Conservation (phyloP, 2,329 filamentous ascomycete species). For the Ceratocystis diversiconidia region DNA sequence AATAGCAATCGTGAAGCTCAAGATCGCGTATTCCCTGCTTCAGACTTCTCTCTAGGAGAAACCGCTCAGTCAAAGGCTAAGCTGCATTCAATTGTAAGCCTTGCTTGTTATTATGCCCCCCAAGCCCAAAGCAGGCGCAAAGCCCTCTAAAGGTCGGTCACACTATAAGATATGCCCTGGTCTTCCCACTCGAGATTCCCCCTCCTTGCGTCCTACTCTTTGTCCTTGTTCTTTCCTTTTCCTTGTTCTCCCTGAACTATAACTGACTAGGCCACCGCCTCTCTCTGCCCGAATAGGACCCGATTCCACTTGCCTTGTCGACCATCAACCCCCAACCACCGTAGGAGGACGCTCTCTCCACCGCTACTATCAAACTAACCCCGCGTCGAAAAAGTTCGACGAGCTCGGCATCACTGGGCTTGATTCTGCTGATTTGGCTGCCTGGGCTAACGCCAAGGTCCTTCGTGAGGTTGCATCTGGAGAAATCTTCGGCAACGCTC, state of each 20-base stretch:
- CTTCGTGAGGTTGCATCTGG: conserved; percentile 30
- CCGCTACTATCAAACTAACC: conserved; percentile 37
- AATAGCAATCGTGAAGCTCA: neutral
- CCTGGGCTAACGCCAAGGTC: conserved; percentile 35
- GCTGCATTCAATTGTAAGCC: neutral
- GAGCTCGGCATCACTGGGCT: conserved; percentile 33
- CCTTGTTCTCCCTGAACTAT: no score
- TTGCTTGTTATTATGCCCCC: conserved; percentile 25
- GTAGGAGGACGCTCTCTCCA: conserved; percentile 35
- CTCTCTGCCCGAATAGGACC: conserved; percentile 21
- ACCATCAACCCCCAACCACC: conserved; percentile 28
- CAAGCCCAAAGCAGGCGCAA: conserved; percentile 27
- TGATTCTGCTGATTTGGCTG: conserved; percentile 34
- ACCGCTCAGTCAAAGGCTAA: neutral
- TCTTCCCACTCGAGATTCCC: neutral
- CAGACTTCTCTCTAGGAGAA: neutral
- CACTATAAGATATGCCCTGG: neutral
- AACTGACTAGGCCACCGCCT: neutral
- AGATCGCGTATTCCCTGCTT: neutral
- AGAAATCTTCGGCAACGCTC: conserved; percentile 28
- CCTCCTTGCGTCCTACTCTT: neutral
- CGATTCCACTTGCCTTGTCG: conserved; percentile 21
- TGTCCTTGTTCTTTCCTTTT: neutral
- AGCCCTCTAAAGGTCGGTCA: conserved; percentile 22
- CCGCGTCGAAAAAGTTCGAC: conserved; percentile 32